These are phyloP conservation scores for Purpureocillium takamizusanense DNA, from an alignment of 2,329 filamentous ascomycete genomes.

Conservation along the genomic window DNA sequence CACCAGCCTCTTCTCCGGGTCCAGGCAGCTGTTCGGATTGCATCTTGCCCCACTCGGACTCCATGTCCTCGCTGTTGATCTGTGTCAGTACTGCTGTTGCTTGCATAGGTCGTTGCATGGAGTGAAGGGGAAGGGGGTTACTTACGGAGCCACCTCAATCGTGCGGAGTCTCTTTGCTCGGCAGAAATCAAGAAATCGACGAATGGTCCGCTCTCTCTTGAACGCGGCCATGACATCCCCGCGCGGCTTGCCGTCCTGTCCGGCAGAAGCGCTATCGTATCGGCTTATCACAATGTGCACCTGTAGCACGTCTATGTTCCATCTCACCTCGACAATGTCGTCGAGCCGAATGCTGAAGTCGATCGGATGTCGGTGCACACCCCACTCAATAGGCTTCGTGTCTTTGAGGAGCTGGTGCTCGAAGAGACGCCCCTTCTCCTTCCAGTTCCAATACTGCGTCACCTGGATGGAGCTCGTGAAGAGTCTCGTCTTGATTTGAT, in stretches of 20 bases:
- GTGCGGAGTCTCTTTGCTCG: constrained; percentile 32
- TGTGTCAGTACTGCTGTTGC: constrained; percentile 8
- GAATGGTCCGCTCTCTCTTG: constrained; percentile 42
- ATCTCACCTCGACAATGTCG: constrained; percentile 37
- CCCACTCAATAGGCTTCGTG: constrained; percentile 35
- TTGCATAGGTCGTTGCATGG: neutral
- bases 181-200: constrained; percentile 40
- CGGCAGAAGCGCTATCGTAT: constrained; percentile 13
- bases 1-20: constrained; percentile 15
- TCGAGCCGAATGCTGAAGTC: constrained; percentile 39
- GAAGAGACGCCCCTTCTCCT: constrained; percentile 28
- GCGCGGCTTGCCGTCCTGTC: constrained; percentile 23
- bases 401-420: constrained; percentile 46
- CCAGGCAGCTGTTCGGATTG: constrained; percentile 21
- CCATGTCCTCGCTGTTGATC: constrained; percentile 23
- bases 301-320: constrained; percentile 30
- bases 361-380: constrained; percentile 37
- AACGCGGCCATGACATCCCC: constrained; percentile 43
- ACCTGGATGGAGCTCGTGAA: constrained; percentile 36
- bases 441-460: constrained; percentile 49
- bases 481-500: constrained; percentile 39
- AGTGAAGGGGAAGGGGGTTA: constrained; percentile 4
- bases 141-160: constrained; percentile 31
- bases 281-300: constrained; percentile 31
- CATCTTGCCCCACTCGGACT: constrained; percentile 24